A percentile compares a stretch with the other conserved stretches of the same genome.
Evolutionary conservation across 306 rosid genomes (phyloP).

Genomic region (Ziziphus jujuba): DNA sequence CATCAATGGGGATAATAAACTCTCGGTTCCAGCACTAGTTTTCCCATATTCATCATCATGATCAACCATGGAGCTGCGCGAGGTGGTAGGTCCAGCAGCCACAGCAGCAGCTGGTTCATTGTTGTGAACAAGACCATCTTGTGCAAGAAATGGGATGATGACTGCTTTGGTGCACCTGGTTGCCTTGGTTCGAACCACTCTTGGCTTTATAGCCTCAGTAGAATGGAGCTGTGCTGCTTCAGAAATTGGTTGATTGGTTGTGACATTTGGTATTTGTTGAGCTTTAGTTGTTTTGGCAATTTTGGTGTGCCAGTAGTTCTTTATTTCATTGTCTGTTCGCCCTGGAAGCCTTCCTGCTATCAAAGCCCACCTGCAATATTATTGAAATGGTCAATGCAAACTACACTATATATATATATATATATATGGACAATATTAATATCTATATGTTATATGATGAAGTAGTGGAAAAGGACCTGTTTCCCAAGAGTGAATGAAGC

Average conservation of each 20-base stretch:
- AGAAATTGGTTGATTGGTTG: too few species aligned
- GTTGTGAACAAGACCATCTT: too few species aligned
- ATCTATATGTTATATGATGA: not conserved
- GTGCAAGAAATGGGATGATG: too few species aligned
- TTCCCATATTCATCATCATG: too few species aligned
- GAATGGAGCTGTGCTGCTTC: too few species aligned
- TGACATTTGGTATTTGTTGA: too few species aligned
- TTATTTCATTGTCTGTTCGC: constrained; percentile 7
- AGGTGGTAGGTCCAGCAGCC: too few species aligned
- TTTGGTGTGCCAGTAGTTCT: constrained; percentile 20
- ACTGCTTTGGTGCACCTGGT: constrained; percentile 2
- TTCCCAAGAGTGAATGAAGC: constrained; percentile 54
- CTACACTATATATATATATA: too few species aligned
- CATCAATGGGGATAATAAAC: not conserved
- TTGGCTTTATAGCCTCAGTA: not conserved
- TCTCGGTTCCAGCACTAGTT: not conserved
- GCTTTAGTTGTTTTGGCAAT: constrained; percentile 4
- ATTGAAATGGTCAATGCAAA: too few species aligned
- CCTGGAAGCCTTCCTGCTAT: constrained; percentile 26
- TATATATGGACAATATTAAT: too few species aligned
- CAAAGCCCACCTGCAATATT: constrained; percentile 16
- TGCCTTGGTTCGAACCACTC: not conserved
- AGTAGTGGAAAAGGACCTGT: constrained; percentile 26
- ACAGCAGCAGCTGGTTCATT: too few species aligned
- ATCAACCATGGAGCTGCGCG: too few species aligned